Base-by-base conservation (phyloP, 352 stramenopile species). In the Thraustotheca clavata region DNA sequence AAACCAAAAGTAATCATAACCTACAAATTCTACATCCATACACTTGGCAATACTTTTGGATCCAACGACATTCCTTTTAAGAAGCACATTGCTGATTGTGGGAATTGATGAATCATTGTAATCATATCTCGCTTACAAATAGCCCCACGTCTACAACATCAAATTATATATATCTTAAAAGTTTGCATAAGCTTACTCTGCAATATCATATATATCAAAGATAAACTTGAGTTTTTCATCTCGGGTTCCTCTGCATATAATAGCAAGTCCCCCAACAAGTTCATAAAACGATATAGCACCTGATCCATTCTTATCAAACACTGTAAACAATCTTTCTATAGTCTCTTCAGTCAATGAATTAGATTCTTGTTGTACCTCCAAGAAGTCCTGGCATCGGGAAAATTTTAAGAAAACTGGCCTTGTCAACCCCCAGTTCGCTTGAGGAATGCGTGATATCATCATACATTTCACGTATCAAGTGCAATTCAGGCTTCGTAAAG, bases 381-480 rank as follows among this genome's bases (percentile, higher is more conserved):
- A 97, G 75, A 0, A 98, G 69, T 7, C 91, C 90, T 22, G 87
- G 88, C 66, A 97, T 77, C 0, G 88, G 86, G 52, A 97, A 97
- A 55, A 90, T 96, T 71, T 96, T 96, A 68, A 97, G 81, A 70
- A 98, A 98, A 0, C 88, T 97, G 38, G 96, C 86, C 49, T 97
- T 97, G 70, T 97, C 89, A 12, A 98, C 80, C 1, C 76, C 75
- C 16, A 71, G 69, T 22, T 82, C 80, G 59, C 83, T 84, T 73
- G 77, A 81, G 29, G 62, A 69, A 46, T 79, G 79, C 0, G 82
- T 80, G 31, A 91, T 67, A 1, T 80, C 84, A 34, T 89, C 87
- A 68, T 91, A 94, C 6, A 82, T 90, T 62, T 90, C 79, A 18
- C 79, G 80, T 16, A 94, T 69, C 49, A 90, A 60, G 11, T 83